Percentiles rank a stretch among this genome's conserved stretches.
Conservation (phyloP, 129 eudicot genomes). For the Pseudognaphalium luteoalbum region DNA sequence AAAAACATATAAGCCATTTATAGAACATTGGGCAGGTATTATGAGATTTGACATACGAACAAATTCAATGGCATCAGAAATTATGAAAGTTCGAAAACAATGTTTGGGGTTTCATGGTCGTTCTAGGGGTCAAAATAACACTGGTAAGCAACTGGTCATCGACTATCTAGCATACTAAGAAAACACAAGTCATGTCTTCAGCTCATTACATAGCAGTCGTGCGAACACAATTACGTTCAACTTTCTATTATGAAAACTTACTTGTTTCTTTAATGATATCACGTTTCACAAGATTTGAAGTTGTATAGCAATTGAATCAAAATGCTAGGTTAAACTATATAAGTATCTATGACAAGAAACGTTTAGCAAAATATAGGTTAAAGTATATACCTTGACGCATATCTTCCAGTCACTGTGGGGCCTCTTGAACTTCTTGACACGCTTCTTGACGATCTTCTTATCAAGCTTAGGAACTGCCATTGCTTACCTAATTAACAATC, state of each 20-base stretch:
- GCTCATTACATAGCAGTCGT: neutral
- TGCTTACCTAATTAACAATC: conserved; percentile 6
- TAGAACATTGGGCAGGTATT: neutral
- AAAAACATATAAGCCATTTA: too few relatives aligned
- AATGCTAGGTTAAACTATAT: neutral
- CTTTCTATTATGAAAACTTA: neutral
- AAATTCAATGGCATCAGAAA: neutral
- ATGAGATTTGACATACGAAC: neutral
- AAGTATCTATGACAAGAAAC: neutral
- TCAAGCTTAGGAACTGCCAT: conserved; percentile 84
- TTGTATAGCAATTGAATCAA: neutral
- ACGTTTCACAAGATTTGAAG: neutral
- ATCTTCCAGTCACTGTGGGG: conserved; percentile 71
- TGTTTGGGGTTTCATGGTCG: neutral
- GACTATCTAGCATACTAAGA: neutral
- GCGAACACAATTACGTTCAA: neutral
- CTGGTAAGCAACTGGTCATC: too few relatives aligned
- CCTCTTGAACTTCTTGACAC: conserved; percentile 89
- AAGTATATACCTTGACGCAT: conserved; percentile 58
- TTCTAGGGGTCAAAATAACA: too few relatives aligned
- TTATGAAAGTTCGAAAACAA: neutral
- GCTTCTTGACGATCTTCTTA: conserved; percentile 87
- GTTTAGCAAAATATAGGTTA: too few relatives aligned
- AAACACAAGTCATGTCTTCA: neutral
- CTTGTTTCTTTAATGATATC: neutral